Evolutionary conservation across 352 stramenopile genomes (phyloP), one percentile per base, ranked within the genome.

Genomic region (Halophytophthora batemanensis): DNA sequence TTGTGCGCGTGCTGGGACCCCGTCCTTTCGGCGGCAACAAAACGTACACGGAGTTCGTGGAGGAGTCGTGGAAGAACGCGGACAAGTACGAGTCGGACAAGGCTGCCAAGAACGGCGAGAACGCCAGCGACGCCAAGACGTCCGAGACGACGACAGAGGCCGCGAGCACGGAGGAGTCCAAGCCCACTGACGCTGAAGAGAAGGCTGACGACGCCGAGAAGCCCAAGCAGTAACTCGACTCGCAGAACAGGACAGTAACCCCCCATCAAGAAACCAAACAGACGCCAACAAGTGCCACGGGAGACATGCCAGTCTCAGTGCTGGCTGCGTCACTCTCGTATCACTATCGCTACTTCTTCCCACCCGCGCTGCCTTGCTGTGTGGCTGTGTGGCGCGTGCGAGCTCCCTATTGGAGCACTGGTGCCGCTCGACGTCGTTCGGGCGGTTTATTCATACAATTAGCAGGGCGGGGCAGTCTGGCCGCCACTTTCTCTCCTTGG

Each of bases 1-100:
- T 99, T 44, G 81, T 98, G 40, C 82, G 96, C 38, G 74, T 98
- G 41, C 89, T 99, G 60, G 97, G 97, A 12, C 74, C 83, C 12
- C 87, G 97, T 52, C 96, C 96, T 34, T 99, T 98, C 66, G 80
- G 80, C 45, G 85, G 86, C 50, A 90, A 98, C 75, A 88, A 95
- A 65, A 93, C 85, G 45, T 99, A 99, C 83, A 88, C 96, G 29
- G 95, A 99, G 71, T 99, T 98, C 43, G 82, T 94, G 29, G 84
- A 94, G 56, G 84, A 94, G 55, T 91, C 79, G 35, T 92, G 82
- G 84, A 85, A 88, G 64, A 76, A 93, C 17, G 82, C 82, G 8
- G 84, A 94, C 64, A 76, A 83, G 45, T 86, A 85, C 56, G 80
- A 92, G 55, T 75, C 80, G 45, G 66, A 89, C 45, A 92, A 91